Base-by-base conservation (phyloP, 768 basidiomycete species). In the Boletellus ananiceps region DNA sequence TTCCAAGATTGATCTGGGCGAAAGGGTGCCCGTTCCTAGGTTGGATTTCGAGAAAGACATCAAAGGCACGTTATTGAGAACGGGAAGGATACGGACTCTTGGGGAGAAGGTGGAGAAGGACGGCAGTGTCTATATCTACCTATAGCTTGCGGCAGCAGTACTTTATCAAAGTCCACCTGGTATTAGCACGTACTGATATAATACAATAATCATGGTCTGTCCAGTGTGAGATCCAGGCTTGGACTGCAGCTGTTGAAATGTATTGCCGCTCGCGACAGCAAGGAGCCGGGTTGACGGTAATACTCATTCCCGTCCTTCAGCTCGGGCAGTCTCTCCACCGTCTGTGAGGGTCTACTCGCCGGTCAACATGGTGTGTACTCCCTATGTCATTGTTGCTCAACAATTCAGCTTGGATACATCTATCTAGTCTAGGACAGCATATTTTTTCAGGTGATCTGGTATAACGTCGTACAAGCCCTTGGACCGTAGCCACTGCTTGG, bases 401-500 rank as follows among this genome's bases (percentile, higher is more conserved):
- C 11, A 7, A 29, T 2, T 29, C 11, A 9, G 8, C 29, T 29
- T 29, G 29, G 13, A 38, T 25, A 3, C 39, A 25, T 40, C 9
- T 18, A 25, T 35, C 59, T 74, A 92, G 55, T 88, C 83, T 54
- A 99, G 69, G 31, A 97, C 90, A 52, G 83, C 80, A 63, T 99
- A 98, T 65, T 95, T 95, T 68, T 82, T 85, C 54, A 98, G 67
- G 55, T 88, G 78, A 40, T 80, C 74, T 2, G 96, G 94, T 61
- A 99, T 90, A 19, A 85, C 83, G 31, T 78, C 73, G 36, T 79
- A 76, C 43, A 99, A 72, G 0, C 78, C 83, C 65, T 98, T 98
- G 32, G 78, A 73, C 63, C 83, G 74, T 40, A 99, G 71, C 96
- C 96, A 99, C 58, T 82, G 80, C 66, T 88, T 88, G 14, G 93